These are phyloP conservation scores for Kwoniella sp. DNA, from an alignment of 768 basidiomycete genomes.

Conservation along the genomic window DNA sequence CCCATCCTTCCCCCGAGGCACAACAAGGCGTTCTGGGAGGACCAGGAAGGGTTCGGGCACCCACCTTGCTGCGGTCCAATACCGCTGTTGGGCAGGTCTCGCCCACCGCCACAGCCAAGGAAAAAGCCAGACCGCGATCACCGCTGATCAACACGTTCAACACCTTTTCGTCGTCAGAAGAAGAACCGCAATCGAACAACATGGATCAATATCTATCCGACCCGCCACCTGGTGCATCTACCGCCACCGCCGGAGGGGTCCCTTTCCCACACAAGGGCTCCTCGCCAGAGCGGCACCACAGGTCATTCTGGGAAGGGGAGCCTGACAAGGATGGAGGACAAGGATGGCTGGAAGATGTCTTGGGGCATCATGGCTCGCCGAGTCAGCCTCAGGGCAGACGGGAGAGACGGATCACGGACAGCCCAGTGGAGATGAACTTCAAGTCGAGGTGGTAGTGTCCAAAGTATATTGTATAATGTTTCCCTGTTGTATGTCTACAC, in stretches of 20 bases:
- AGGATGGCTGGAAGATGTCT: neutral
- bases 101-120: neutral
- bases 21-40: neutral
- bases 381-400: no score
- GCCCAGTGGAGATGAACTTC: conserved; percentile 32
- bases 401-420: conserved; percentile 13
- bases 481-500: no score
- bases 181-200: neutral
- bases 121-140: conserved; percentile 1
- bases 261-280: neutral
- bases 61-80: conserved; percentile 4
- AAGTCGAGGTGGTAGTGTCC: conserved; percentile 11
- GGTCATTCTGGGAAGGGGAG: neutral
- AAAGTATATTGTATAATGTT: no score
- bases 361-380: no score
- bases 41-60: conserved; percentile 1
- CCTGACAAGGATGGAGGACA: neutral
- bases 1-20: neutral
- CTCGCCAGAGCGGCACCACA: neutral
- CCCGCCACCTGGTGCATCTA: no score
- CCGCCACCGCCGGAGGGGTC: neutral
- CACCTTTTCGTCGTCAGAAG: conserved; percentile 1
- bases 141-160: conserved; percentile 7
- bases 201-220: no score
- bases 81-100: conserved; percentile 10